These are phyloP conservation scores for Neurospora sp. DNA, from an alignment of 495 filamentous ascomycete genomes.

Conservation along the genomic window DNA sequence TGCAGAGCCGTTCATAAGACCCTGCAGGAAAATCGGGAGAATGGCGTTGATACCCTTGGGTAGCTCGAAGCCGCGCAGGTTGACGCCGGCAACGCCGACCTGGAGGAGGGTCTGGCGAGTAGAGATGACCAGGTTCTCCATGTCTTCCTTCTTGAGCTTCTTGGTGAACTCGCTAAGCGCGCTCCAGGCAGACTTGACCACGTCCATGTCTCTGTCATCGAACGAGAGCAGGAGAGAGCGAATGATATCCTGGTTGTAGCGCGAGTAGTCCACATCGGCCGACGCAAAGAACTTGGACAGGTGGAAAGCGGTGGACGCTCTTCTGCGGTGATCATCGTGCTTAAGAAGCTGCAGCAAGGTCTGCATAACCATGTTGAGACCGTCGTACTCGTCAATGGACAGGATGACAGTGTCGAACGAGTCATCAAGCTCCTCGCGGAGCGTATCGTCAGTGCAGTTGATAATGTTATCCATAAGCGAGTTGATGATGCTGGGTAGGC, in stretches of 20 bases:
- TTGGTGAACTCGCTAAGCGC: constrained; percentile 83
- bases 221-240: constrained; percentile 82
- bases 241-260: constrained; percentile 91
- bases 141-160: constrained; percentile 89
- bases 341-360: constrained; percentile 80
- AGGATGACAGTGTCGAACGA: constrained; percentile 82
- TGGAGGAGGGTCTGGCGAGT: constrained; percentile 76
- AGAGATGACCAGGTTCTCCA: constrained; percentile 85
- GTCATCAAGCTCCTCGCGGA: constrained; percentile 60
- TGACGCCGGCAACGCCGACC: constrained; percentile 76
- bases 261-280: constrained; percentile 76
- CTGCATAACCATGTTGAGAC: constrained; percentile 88
- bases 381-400: constrained; percentile 93
- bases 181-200: constrained; percentile 88
- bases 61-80: constrained; percentile 80
- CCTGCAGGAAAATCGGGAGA: constrained; percentile 93
- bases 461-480: constrained; percentile 89
- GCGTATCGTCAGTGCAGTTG: constrained; percentile 60
- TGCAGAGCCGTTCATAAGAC: constrained; percentile 86
- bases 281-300: constrained; percentile 81
- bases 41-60: constrained; percentile 98
- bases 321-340: constrained; percentile 80
- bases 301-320: constrained; percentile 65
- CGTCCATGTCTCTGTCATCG: constrained; percentile 71
- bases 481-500: constrained; percentile 81